Evolutionary conservation across 371 early-diverging fungal species (phyloP), one percentile per base, ranked within the genome.

Genomic region (Saksenaea vasiformis): DNA sequence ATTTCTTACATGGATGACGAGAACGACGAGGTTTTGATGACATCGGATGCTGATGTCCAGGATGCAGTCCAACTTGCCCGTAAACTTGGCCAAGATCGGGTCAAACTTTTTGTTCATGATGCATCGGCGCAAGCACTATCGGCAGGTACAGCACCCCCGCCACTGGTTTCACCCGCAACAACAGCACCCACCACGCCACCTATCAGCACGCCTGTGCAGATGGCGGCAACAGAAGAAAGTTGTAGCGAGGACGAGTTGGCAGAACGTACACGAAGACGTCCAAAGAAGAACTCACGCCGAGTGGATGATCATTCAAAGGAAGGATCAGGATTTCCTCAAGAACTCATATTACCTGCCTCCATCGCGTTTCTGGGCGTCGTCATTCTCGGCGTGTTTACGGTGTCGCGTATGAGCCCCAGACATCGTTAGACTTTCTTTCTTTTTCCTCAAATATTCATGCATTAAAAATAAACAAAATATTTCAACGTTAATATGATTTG

Each of bases 1-100:
- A 72, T 96, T 27, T 88, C 87, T 0, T 96, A 95, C 72, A 56
- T 91, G 61, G 96, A 96, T 69, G 95, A 95, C 57, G 96, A 96
- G 44, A 84, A 89, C 54, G 96, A 96, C 68, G 72, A 87, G 56
- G 90, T 96, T 22, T 76, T 88, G 58, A 79, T 96, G 65, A 84
- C 86, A 17, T 80, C 85, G 54, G 90, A 91, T 61, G 80, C 85
- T 1, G 96, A 96, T 67, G 74, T 96, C 59, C 69, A 80, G 22
- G 94, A 95, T 62, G 93, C 94, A 10, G 90, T 95, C 0, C 74
- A 84, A 3, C 82, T 93, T 73, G 91, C 95, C 26, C 78, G 80
- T 54, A 84, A 87, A 61, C 73, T 80, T 11, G 89, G 87, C 27
- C 86, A 86, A 65, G 84, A 80, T 62, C 87, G 93, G 15, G 88